A percentile compares a stretch with the other conserved stretches of the same genome.
These are phyloP conservation scores for Thelonectria rubi DNA, from an alignment of 2,329 filamentous ascomycete species.

Conservation along the genomic window DNA sequence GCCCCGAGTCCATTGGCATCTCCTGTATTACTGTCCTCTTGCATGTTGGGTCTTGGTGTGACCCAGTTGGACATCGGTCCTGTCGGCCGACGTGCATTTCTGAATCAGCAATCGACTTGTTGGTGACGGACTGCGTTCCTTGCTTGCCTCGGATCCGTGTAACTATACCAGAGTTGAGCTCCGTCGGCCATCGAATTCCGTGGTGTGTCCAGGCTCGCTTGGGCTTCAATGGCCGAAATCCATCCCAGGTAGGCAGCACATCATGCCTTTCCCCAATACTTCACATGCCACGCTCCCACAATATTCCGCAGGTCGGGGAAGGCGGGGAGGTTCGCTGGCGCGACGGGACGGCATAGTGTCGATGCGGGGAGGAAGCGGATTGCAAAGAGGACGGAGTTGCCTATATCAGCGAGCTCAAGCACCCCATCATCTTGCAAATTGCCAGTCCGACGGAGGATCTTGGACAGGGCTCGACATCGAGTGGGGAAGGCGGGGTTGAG, in stretches of 20 bases:
- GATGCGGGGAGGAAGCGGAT: constrained; percentile 23
- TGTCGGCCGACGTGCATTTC: constrained; percentile 21
- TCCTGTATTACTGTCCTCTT: not conserved
- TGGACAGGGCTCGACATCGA: constrained; percentile 16
- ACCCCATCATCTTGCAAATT: constrained; percentile 12
- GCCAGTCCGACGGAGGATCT: constrained; percentile 17
- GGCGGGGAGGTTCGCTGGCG: constrained; percentile 18
- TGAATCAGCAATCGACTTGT: constrained; percentile 13
- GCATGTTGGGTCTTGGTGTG: not conserved
- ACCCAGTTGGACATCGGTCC: constrained; percentile 1
- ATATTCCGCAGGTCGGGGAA: constrained; percentile 20
- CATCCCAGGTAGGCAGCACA: constrained; percentile 4
- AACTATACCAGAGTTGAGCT: constrained; percentile 8
- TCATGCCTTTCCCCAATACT: constrained; percentile 21
- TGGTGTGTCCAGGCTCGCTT: constrained; percentile 19
- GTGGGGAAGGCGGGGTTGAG: constrained; percentile 24
- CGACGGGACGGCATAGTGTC: constrained; percentile 18
- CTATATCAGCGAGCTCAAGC: constrained; percentile 23
- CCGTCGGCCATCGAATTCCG: constrained; percentile 20
- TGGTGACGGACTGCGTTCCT: constrained; percentile 16
- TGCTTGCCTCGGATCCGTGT: constrained; percentile 9
- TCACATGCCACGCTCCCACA: constrained; percentile 24
- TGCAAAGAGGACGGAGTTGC: constrained; percentile 25
- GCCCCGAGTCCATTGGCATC: constrained; percentile 3
- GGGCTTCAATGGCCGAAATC: constrained; percentile 20